These are phyloP conservation scores for Penicillium maclennaniae DNA, from an alignment of 495 filamentous ascomycete species.

Conservation along the genomic window DNA sequence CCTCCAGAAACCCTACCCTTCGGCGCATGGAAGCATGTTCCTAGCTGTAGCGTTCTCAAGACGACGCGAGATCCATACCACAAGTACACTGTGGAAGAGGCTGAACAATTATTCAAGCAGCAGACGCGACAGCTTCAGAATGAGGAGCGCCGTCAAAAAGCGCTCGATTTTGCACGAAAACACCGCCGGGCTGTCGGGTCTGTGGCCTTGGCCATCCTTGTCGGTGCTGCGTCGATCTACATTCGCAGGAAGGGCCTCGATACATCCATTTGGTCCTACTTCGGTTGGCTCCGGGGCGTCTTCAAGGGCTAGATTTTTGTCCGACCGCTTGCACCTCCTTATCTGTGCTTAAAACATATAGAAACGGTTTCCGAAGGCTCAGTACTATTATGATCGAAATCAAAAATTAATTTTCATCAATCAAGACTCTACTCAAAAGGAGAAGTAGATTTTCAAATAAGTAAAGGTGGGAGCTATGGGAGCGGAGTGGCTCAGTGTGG, in stretches of 20 bases:
- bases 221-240: constrained; percentile 57
- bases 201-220: constrained; percentile 58
- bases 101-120: constrained; percentile 57
- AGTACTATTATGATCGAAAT: background rate
- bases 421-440: background rate
- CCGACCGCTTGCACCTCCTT: too few species aligned
- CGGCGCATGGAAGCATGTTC: constrained; percentile 66
- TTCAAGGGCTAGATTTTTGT: constrained; percentile 14
- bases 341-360: background rate
- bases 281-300: constrained; percentile 25
- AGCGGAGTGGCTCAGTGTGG: constrained; percentile 25
- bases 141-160: constrained; percentile 54
- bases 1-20: constrained; percentile 69
- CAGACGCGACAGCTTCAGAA: constrained; percentile 66
- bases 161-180: constrained; percentile 51
- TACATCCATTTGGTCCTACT: constrained; percentile 36
- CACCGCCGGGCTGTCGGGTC: constrained; percentile 55
- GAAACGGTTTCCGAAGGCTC: background rate
- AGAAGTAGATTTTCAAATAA: background rate
- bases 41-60: constrained; percentile 75
- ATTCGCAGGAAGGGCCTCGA: constrained; percentile 45
- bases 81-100: constrained; percentile 55
- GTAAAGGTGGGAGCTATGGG: background rate
- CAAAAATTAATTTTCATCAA: background rate
- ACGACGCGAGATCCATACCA: constrained; percentile 55